These are phyloP conservation scores for Melastoma candidum DNA, from an alignment of 441 rosid species.

Conservation along the genomic window DNA sequence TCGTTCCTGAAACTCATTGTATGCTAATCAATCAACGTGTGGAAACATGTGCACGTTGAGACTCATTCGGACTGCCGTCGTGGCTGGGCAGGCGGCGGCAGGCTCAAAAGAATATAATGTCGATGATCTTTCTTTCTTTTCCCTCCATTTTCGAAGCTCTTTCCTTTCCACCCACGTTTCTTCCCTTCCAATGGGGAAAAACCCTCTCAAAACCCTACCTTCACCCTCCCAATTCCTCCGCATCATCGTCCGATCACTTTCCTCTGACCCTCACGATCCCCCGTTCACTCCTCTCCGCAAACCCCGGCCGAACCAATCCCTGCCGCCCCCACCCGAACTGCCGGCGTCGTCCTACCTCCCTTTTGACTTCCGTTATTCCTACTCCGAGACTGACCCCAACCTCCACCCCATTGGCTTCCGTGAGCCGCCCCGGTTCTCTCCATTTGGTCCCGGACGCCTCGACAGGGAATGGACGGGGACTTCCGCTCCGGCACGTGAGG, in stretches of 20 bases:
- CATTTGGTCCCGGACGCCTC: constrained; percentile 78
- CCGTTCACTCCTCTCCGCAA: constrained; percentile 36
- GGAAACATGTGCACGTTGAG: too few species aligned
- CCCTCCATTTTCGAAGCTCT: too few species aligned
- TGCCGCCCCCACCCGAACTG: constrained; percentile 7
- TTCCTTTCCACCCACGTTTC: too few species aligned
- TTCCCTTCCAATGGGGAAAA: too few species aligned
- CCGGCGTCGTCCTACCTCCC: constrained; percentile 44
- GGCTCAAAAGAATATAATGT: too few species aligned
- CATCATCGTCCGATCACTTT: constrained; percentile 17
- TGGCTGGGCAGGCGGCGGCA: too few species aligned
- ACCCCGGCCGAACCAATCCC: constrained; percentile 16
- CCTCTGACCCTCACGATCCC: constrained; percentile 40
- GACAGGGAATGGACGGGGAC: constrained; percentile 79
- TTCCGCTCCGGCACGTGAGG: constrained; percentile 31
- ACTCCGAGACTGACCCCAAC: constrained; percentile 50
- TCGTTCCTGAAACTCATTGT: too few species aligned
- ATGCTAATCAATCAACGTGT: too few species aligned
- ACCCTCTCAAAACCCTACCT: constrained; percentile 15
- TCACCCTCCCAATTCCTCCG: constrained; percentile 6
- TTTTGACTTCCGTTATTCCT: constrained; percentile 74
- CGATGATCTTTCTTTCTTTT: too few species aligned
- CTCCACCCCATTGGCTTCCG: constrained; percentile 69
- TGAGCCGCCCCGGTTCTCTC: constrained; percentile 78
- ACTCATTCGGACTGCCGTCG: too few species aligned